Base-by-base conservation (phyloP, 352 stramenopile species). In the Phytopythium vexans region DNA sequence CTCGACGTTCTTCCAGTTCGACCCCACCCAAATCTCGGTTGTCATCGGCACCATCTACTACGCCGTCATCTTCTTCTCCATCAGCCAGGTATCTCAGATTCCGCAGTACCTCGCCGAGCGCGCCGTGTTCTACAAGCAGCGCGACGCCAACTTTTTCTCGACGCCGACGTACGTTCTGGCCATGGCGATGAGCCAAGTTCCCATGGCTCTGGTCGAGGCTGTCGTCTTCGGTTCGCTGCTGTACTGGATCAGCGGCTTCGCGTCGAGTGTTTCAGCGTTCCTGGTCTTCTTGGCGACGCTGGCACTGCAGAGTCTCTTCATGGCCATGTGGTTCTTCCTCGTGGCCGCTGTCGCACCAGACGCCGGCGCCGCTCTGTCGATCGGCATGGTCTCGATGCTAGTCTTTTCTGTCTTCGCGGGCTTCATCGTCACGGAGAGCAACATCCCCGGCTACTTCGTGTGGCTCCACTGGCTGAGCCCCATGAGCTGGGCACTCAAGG, bases 111-210 rank as follows among this genome's bases (percentile, higher is more conserved):
- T 91, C 51, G 64, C 78, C 6, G 60, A 53, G 3, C 66, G 59
- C 12, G 62, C 52, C 12, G 55, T 77, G n/a, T 92, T 78, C 66
- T 88, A 89, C 68, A 89, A 87, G 53, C 82, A 92, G 39, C 21
- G 21, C 1, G 21, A 27, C 21, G 21, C 21, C 21, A 27, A 2
- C 21, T 27, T 27, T 2, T 27, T 78, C 47, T 69, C 67, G 7
- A 64, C 78, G 6, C 68, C 67, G 11, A 69, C 71, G n/a, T 92
- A 85, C 52, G 62, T 82, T 35, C 52, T 88, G 45, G 74, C 41
- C 5, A 56, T 39, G 33, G 47, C 45, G 3, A 34, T 62, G 6
- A 41, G 51, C n/a, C 50, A 56, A 4, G 49, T 70, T 15, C 50
- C 68, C 45, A 62, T 68, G 51, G 40, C 53, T 60, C 3, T 68